These are phyloP conservation scores for Coemansia sp. DNA, from an alignment of 371 early-diverging fungal genomes.

Conservation along the genomic window DNA sequence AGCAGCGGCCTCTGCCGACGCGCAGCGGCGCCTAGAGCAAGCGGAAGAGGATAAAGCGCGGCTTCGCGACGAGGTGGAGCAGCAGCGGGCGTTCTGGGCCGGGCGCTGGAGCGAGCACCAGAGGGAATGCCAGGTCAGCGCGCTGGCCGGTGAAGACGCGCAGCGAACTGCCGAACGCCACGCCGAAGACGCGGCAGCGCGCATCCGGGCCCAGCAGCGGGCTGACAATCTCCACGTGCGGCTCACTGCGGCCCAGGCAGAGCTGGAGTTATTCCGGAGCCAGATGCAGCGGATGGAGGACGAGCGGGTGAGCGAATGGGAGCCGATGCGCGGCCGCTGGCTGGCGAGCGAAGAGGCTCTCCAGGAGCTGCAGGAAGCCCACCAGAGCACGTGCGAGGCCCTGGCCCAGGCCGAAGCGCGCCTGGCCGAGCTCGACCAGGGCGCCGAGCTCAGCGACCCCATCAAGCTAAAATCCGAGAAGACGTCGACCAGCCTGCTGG, in stretches of 20 bases:
- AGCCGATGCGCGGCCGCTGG: slow-evolving; percentile 45
- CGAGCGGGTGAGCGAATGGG: slow-evolving; percentile 34
- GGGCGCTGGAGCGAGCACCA: slow-evolving; percentile 29
- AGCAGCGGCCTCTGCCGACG: slow-evolving; percentile 8
- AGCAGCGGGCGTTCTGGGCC: slow-evolving; percentile 33
- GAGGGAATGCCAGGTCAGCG: slow-evolving; percentile 13
- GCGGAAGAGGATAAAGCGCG: slow-evolving; percentile 31
- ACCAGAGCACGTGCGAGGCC: slow-evolving; percentile 40
- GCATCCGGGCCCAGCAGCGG: slow-evolving; percentile 32
- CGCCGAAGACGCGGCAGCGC: slow-evolving; percentile 34
- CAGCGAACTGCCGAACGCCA: slow-evolving; percentile 1
- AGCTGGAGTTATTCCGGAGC: slow-evolving; percentile 24
- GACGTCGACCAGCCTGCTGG: slow-evolving; percentile 41
- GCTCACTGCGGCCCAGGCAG: slow-evolving; percentile 16
- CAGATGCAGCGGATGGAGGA: slow-evolving; percentile 32
- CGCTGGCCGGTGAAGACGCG: neutral
- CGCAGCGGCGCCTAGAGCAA: slow-evolving; percentile 15
- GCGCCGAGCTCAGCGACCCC: slow-evolving; percentile 10
- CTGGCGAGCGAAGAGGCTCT: slow-evolving; percentile 37
- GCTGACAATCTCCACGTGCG: slow-evolving; percentile 20
- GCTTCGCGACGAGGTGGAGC: slow-evolving; percentile 24
- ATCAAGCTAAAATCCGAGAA: slow-evolving; percentile 16
- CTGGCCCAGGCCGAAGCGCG: slow-evolving; percentile 36
- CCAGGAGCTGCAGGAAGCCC: slow-evolving; percentile 39
- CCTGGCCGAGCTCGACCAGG: slow-evolving; percentile 29